phyloP scores from a whole-genome alignment of 106 monocot genomes.

The Acanthochlamys bracteata region DNA sequence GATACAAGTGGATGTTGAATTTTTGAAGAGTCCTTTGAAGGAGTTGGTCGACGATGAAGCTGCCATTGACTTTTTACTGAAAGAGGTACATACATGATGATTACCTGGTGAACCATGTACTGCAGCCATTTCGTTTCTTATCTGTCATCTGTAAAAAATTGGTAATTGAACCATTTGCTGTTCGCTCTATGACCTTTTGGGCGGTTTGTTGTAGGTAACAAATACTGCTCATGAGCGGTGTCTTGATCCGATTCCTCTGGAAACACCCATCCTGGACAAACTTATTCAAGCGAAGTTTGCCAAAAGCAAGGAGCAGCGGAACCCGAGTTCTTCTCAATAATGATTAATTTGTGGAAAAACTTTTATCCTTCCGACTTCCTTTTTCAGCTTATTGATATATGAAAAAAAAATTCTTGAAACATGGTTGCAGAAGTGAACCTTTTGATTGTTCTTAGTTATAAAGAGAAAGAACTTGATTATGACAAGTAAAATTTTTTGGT shows the following conservation, averaged over 20 bases:
- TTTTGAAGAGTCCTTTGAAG: constrained; percentile 78
- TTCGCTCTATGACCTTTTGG: background rate
- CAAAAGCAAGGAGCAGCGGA: constrained; percentile 66
- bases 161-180: background rate
- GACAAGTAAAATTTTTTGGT: no score
- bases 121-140: background rate
- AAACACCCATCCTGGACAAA: constrained; percentile 78
- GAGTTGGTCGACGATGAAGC: constrained; percentile 79
- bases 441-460: no score
- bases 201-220: constrained; percentile 38
- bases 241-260: constrained; percentile 88
- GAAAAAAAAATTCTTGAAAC: no score
- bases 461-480: no score
- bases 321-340: constrained; percentile 10
- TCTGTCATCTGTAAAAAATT: background rate
- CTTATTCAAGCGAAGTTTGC: constrained; percentile 67
- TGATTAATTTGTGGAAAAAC: no score
- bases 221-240: constrained; percentile 93
- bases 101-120: background rate
- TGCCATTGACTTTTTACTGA: constrained; percentile 71
- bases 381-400: no score
- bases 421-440: no score
- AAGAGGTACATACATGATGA: constrained; percentile 46
- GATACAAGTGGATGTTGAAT: constrained; percentile 94
- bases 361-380: no score